Evolutionary conservation across 768 basidiomycete genomes (phyloP).

Genomic region (Hericium alpestre): DNA sequence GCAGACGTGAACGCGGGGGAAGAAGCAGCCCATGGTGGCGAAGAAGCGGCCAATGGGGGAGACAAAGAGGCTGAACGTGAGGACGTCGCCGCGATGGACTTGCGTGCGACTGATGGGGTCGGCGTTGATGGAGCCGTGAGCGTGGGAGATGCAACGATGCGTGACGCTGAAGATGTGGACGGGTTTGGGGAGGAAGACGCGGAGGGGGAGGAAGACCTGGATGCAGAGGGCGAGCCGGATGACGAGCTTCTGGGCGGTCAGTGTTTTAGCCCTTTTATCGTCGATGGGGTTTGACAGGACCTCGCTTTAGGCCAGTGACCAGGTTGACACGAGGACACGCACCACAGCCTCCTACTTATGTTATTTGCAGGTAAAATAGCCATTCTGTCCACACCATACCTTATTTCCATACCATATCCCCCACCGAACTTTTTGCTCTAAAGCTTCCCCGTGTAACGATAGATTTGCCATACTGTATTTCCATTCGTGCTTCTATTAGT

Average conservation of each 20-base stretch:
- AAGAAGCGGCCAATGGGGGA: constrained; percentile 4
- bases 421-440: too few species aligned
- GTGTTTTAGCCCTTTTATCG: too few species aligned
- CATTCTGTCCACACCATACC: too few species aligned
- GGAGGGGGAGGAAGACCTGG: constrained; percentile 21
- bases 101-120: constrained; percentile 15
- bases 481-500: too few species aligned
- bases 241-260: constrained; percentile 2
- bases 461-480: too few species aligned
- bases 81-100: constrained; percentile 21
- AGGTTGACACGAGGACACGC: too few species aligned
- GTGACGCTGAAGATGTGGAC: constrained; percentile 14
- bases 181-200: constrained; percentile 28
- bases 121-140: constrained; percentile 34
- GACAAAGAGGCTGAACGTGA: constrained; percentile 1
- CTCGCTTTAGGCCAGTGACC: too few species aligned
- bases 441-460: too few species aligned
- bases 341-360: too few species aligned
- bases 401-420: too few species aligned
- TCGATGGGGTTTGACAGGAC: too few species aligned
- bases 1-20: constrained; percentile 30
- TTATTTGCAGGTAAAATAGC: too few species aligned
- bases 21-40: constrained; percentile 12
- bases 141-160: constrained; percentile 29
- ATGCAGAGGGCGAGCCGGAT: constrained; percentile 24